phyloP scores from a whole-genome alignment of 1,284 basidiomycete species.

The Ceratobasidium sp. region DNA sequence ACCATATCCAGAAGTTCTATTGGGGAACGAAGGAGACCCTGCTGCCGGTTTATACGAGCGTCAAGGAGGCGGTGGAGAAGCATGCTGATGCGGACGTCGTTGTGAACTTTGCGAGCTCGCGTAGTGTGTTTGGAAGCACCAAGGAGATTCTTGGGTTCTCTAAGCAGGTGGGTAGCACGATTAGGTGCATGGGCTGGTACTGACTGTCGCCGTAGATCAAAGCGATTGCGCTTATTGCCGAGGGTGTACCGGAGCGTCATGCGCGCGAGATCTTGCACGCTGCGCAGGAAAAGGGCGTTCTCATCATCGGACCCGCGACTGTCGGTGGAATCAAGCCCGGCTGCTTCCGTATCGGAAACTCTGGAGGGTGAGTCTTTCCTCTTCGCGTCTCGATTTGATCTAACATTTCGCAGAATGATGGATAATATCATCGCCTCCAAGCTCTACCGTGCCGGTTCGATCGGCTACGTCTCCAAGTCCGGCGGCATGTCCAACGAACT shows the following conservation, averaged over 20 bases:
- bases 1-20: conserved; percentile 99
- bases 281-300: conserved; percentile 87
- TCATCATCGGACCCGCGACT: conserved; percentile 98
- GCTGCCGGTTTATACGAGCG: conserved; percentile 95
- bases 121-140: conserved; percentile 95
- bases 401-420: conserved; percentile 82
- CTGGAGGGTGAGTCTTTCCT: conserved; percentile 78
- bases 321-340: conserved; percentile 99
- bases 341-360: conserved; percentile 99
- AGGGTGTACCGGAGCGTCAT: conserved; percentile 98
- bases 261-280: conserved; percentile 95
- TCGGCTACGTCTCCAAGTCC: conserved; percentile 99
- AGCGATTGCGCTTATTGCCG: conserved; percentile 95
- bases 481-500: conserved; percentile 99
- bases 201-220: conserved; percentile 64
- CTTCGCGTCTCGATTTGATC: conserved; percentile 3
- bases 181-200: conserved; percentile 52
- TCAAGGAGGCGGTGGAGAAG: conserved; percentile 94
- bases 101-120: conserved; percentile 97
- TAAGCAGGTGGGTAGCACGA: conserved; percentile 56
- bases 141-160: conserved; percentile 86
- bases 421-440: conserved; percentile 99
- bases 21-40: conserved; percentile 99
- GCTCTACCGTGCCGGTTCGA: conserved; percentile 97
- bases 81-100: conserved; percentile 97